phyloP scores from a whole-genome alignment of 1,284 basidiomycete species.

The Irpex sp. region DNA sequence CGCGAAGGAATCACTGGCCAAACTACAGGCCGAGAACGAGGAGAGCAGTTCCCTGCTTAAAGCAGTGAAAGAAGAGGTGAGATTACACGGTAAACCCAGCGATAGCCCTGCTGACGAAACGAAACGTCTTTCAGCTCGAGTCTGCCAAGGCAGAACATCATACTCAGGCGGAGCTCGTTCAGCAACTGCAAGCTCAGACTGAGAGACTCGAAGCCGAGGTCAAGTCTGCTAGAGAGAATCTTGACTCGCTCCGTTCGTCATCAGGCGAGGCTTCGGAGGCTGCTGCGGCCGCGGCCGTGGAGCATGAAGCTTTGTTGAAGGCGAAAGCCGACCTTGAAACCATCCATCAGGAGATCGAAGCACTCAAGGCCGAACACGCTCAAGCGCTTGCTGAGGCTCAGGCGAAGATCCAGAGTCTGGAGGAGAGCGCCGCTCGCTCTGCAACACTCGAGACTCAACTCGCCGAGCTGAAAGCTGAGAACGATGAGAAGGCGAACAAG shows the following conservation, averaged over 20 bases:
- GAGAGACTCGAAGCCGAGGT: conserved; percentile 49
- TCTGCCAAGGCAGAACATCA: conserved; percentile 37
- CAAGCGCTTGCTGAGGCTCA: conserved; percentile 44
- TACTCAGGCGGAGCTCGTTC: conserved; percentile 42
- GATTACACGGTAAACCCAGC: conserved; percentile 12
- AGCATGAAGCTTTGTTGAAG: conserved; percentile 61
- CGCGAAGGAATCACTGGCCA: conserved; percentile 38
- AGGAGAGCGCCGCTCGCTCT: conserved; percentile 41
- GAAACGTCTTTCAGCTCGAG: conserved; percentile 41
- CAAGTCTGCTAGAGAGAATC: conserved; percentile 44
- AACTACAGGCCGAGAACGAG: conserved; percentile 37
- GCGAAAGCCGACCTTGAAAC: conserved; percentile 60
- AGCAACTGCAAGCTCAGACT: conserved; percentile 48
- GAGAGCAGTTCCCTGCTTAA: conserved; percentile 35
- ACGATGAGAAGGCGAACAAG: conserved; percentile 71
- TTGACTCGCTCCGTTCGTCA: conserved; percentile 47
- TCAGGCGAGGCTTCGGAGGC: conserved; percentile 41
- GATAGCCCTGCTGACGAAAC: conserved; percentile 6
- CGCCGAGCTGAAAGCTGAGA: conserved; percentile 54
- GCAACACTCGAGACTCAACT: conserved; percentile 52
- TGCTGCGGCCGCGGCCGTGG: conserved; percentile 48
- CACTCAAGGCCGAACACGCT: conserved; percentile 48
- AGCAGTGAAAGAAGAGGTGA: conserved; percentile 48
- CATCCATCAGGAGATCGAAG: conserved; percentile 50
- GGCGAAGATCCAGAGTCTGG: conserved; percentile 40